Conservation (phyloP, 164 flowering plant species). For the Vitis rupestris region DNA sequence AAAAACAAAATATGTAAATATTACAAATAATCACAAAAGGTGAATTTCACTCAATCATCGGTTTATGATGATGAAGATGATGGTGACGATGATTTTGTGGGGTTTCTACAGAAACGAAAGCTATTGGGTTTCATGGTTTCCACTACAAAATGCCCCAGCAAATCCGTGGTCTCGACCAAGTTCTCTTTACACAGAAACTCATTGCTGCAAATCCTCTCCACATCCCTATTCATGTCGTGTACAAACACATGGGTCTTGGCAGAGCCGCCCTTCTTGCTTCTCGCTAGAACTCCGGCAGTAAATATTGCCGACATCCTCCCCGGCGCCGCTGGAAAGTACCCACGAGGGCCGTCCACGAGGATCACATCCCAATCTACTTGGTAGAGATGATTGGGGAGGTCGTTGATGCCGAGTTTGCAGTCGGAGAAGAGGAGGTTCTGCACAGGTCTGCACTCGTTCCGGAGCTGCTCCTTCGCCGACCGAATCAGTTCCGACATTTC, state of each 20-base stretch:
- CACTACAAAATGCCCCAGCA: slow-evolving; percentile 48
- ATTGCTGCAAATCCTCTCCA: slow-evolving; percentile 47
- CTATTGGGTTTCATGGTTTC: slow-evolving; percentile 10
- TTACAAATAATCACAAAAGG: slow-evolving; percentile 3
- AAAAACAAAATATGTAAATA: slow-evolving; percentile 1
- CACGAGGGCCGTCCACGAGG: slow-evolving; percentile 59
- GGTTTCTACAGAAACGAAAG: slow-evolving; percentile 28
- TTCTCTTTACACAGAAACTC: slow-evolving; percentile 59
- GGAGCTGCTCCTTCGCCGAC: slow-evolving; percentile 14
- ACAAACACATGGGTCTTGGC: slow-evolving; percentile 56
- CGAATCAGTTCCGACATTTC: slow-evolving; percentile 22
- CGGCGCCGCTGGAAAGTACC: slow-evolving; percentile 41
- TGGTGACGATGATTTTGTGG: slow-evolving; percentile 4
- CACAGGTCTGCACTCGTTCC: slow-evolving; percentile 50
- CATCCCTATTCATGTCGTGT: slow-evolving; percentile 51
- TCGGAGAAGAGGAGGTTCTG: slow-evolving; percentile 69
- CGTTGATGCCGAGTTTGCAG: slow-evolving; percentile 56
- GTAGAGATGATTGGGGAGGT: slow-evolving; percentile 61
- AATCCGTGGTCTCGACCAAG: slow-evolving; percentile 37
- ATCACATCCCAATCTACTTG: slow-evolving; percentile 59
- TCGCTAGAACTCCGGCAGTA: slow-evolving; percentile 54
- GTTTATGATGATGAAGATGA: slow-evolving; percentile 1
- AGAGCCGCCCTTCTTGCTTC: slow-evolving; percentile 34
- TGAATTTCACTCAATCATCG: slow-evolving; percentile 3
- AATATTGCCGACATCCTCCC: slow-evolving; percentile 66